Percentiles rank a stretch among this genome's conserved stretches.
phyloP scores from a whole-genome alignment of 805 yeast species.

The Teunomyces kruisii region DNA sequence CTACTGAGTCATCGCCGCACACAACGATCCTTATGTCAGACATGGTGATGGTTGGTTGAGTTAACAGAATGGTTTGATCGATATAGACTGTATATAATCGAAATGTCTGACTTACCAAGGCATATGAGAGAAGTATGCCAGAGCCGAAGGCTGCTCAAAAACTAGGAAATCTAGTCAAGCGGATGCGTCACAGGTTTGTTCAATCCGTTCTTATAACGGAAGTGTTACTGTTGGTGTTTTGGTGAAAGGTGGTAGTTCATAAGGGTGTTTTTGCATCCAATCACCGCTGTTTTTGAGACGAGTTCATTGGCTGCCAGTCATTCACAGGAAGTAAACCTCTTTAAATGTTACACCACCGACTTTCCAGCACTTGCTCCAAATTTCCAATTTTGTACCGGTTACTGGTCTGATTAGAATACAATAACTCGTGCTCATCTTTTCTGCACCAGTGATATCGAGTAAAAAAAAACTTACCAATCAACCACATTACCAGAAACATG shows the following conservation, averaged over 20 bases:
- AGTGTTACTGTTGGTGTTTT: background rate
- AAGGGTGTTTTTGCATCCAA: too few species aligned
- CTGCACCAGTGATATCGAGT: background rate
- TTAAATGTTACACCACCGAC: background rate
- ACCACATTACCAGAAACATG: background rate
- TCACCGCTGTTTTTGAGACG: too few species aligned
- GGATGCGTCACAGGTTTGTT: too few species aligned
- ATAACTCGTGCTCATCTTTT: background rate
- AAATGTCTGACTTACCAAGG: too few species aligned
- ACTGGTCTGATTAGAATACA: too few species aligned
- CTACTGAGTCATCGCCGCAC: conserved; percentile 94
- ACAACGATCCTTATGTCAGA: conserved; percentile 68
- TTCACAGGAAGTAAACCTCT: background rate
- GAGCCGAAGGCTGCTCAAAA: too few species aligned
- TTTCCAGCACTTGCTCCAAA: too few species aligned
- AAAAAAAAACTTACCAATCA: conserved; percentile 1
- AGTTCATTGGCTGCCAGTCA: background rate
- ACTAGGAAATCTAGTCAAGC: too few species aligned
- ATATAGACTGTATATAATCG: background rate
- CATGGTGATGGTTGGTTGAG: background rate
- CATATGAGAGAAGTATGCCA: too few species aligned
- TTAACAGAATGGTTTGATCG: background rate
- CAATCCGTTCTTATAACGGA: too few species aligned
- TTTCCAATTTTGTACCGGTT: too few species aligned
- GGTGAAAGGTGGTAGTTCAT: background rate